Evolutionary conservation across 1,284 basidiomycete species (phyloP), one percentile per base, ranked within the genome.

Genomic region (Ustilago shanxiensis): DNA sequence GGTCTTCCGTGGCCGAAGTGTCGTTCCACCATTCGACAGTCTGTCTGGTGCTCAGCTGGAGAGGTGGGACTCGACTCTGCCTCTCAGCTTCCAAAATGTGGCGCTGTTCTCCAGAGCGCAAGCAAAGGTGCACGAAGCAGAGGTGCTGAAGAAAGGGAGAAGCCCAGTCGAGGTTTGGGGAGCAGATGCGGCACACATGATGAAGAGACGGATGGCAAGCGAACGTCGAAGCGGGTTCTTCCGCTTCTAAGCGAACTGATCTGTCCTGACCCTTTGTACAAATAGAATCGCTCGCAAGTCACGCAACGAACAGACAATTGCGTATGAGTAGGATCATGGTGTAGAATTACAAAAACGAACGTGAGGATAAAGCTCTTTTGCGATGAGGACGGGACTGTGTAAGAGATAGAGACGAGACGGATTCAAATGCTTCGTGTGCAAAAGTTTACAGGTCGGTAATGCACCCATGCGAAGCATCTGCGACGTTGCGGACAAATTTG

Each of bases 391-490:
- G 3, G 16, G n/a, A 33, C 11, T 33, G n/a, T n/a, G n/a, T 33
- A 11, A 33, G 31, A 11, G n/a, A n/a, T n/a, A 33, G 31, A 33
- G 31, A 33, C 11, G 31, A 33, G 31, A 33, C 31, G 5, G 11
- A 33, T 33, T 5, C 31, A 5, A 11, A 8, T 18, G 14, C 3
- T 22, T n/a, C 18, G 1, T n/a, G n/a, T n/a, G n/a, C n/a, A 47
- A 10, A 24, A 22, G 26, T 11, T 24, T 69, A 93, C 50, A 90
- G 90, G 86, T 95, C 94, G 44, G 94, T 95, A 78, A 95, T 91
- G 83, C 94, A 95, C 6, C 94, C 95, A 37, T 90, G 90, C 22
- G 69, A 72, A 20, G 94, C 95, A 86, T 98, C 95, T 14, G 73
- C 57, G 9, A 87, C 87, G 53, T 84, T 82, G 52, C 79, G 77